These are phyloP conservation scores for Kazachstania africana DNA, from an alignment of 805 yeast species.

Conservation along the genomic window DNA sequence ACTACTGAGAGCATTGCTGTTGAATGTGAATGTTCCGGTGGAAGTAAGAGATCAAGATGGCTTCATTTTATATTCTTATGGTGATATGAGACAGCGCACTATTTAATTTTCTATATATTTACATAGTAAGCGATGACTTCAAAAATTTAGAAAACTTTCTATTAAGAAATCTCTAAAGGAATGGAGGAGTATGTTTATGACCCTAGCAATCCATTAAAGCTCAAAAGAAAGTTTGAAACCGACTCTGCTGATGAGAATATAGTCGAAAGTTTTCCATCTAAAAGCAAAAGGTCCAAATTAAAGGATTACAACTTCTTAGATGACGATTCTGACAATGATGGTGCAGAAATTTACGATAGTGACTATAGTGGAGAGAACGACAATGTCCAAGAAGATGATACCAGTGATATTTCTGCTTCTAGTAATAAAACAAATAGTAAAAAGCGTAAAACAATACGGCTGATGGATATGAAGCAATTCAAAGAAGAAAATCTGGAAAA, in stretches of 20 bases:
- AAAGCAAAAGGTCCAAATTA: neutral
- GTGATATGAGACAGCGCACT: no score
- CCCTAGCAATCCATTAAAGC: neutral
- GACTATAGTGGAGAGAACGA: neutral
- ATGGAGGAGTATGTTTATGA: neutral
- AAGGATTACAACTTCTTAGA: neutral
- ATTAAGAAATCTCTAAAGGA: no score
- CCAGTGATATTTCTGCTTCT: conserved; percentile 1
- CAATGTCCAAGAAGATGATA: conserved; percentile 1
- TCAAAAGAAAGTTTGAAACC: neutral
- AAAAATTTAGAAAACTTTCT: no score
- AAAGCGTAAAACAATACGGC: conserved; percentile 1
- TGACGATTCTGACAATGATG: conserved; percentile 2
- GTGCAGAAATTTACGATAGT: neutral
- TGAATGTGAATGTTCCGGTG: conserved; percentile 25
- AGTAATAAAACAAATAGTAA: neutral
- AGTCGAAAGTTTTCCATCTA: neutral
- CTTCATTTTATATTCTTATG: conserved; percentile 32
- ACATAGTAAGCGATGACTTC: no score
- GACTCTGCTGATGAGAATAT: neutral
- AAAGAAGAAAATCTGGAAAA: conserved; percentile 9
- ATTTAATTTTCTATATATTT: no score
- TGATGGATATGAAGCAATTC: conserved; percentile 17
- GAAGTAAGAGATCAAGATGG: conserved; percentile 30
- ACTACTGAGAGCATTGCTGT: conserved; percentile 25